Percentiles rank a stretch among this genome's conserved stretches.
These are phyloP conservation scores for Pseudomonodictys pantanalensis DNA, from an alignment of 495 filamentous ascomycete genomes.

Conservation along the genomic window DNA sequence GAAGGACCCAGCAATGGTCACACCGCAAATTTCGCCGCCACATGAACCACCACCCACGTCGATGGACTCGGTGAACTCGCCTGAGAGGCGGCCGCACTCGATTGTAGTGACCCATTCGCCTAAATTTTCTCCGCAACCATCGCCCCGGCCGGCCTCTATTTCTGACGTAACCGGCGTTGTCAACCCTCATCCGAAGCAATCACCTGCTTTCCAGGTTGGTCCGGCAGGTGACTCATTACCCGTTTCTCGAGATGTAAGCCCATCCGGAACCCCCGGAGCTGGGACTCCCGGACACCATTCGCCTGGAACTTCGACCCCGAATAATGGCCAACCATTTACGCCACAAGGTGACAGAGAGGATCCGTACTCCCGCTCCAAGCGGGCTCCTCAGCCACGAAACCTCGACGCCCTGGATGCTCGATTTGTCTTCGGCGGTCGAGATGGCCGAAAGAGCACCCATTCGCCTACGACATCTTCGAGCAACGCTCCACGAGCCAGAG, in stretches of 20 bases:
- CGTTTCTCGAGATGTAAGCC: slow-evolving; percentile 58
- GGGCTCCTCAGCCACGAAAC: slow-evolving; percentile 67
- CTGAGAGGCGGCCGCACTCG: slow-evolving; percentile 7
- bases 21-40: slow-evolving; percentile 60
- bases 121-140: slow-evolving; percentile 37
- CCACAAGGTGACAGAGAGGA: slow-evolving; percentile 81
- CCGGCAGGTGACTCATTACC: slow-evolving; percentile 62
- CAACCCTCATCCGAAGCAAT: slow-evolving; percentile 53
- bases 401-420: slow-evolving; percentile 71
- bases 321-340: slow-evolving; percentile 59
- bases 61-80: slow-evolving; percentile 22
- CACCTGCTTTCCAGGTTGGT: slow-evolving; percentile 71
- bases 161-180: slow-evolving; percentile 47
- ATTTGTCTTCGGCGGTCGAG: slow-evolving; percentile 72
- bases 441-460: slow-evolving; percentile 49
- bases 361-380: slow-evolving; percentile 80
- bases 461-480: slow-evolving; percentile 40
- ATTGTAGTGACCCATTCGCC: slow-evolving; percentile 39
- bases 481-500: slow-evolving; percentile 41
- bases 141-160: slow-evolving; percentile 43
- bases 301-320: slow-evolving; percentile 42
- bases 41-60: slow-evolving; percentile 39
- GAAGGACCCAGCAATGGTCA: slow-evolving; percentile 56
- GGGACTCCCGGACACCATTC: slow-evolving; percentile 48
- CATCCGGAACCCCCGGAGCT: slow-evolving; percentile 56